Evolutionary conservation across 2,329 filamentous ascomycete species (phyloP).

Genomic region (Calcarisporium arbuscula): DNA sequence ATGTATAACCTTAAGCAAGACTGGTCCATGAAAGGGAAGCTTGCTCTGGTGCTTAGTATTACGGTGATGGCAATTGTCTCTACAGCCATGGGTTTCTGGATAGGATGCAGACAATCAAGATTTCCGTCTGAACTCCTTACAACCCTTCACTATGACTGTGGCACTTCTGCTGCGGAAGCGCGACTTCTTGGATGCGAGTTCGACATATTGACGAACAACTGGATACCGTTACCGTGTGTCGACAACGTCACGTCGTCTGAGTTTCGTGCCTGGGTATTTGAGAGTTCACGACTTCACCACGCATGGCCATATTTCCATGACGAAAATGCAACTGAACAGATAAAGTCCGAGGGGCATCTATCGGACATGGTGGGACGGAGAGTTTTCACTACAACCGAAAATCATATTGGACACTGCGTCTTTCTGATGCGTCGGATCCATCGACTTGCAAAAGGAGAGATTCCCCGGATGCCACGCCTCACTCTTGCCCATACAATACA

Average conservation of each 20-base stretch:
- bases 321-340: background rate
- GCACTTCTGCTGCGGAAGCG: background rate
- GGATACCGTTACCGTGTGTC: background rate
- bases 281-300: background rate
- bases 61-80: too few relatives aligned
- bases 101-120: too few relatives aligned
- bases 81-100: too few relatives aligned
- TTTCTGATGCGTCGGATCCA: background rate
- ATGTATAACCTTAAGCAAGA: too few relatives aligned
- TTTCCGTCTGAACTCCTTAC: too few relatives aligned
- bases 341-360: background rate
- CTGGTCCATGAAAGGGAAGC: too few relatives aligned
- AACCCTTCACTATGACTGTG: background rate
- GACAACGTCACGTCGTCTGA: background rate
- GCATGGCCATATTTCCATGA: background rate
- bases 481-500: too few relatives aligned
- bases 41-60: background rate
- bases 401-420: background rate
- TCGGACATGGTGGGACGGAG: background rate
- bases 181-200: background rate
- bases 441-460: too few relatives aligned
- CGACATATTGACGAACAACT: slow-evolving; percentile 1
- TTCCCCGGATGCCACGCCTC: too few relatives aligned
- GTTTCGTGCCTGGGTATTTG: background rate
- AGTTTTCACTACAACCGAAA: slow-evolving; percentile 1